A percentile compares a stretch with the other conserved stretches of the same genome.
These are phyloP conservation scores for Grammothele lineata DNA, from an alignment of 768 basidiomycete species.

Conservation along the genomic window DNA sequence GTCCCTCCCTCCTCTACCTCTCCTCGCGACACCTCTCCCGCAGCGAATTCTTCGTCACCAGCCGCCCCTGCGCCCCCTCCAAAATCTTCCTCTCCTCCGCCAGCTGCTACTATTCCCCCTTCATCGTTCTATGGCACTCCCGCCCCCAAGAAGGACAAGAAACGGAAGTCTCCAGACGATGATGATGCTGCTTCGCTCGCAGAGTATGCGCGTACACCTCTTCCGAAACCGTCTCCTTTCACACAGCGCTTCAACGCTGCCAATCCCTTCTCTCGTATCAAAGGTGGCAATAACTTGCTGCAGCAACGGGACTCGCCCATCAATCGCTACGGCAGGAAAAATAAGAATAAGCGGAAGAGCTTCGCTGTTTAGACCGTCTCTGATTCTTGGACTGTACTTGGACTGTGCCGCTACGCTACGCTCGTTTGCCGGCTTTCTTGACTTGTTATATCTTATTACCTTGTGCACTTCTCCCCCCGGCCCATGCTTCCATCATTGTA, in stretches of 20 bases:
- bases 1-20: constrained; percentile 24
- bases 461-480: no score
- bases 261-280: constrained; percentile 34
- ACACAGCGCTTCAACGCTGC: constrained; percentile 2
- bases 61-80: constrained; percentile 25
- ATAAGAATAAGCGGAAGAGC: no score
- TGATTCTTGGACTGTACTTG: no score
- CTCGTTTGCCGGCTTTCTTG: no score
- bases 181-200: constrained; percentile 24
- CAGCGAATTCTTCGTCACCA: constrained; percentile 18
- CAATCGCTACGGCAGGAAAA: no score
- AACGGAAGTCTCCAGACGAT: constrained; percentile 37
- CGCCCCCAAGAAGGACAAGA: constrained; percentile 22
- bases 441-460: no score
- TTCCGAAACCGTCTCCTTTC: constrained; percentile 7
- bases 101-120: constrained; percentile 29
- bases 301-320: constrained; percentile 21
- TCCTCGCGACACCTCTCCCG: constrained; percentile 25
- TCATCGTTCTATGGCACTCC: constrained; percentile 34
- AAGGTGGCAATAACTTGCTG: constrained; percentile 14
- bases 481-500: no score
- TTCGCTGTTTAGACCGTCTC: no score
- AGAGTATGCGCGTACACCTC: constrained; percentile 17
- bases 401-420: no score
- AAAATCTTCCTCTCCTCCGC: constrained; percentile 24